These are phyloP conservation scores for Pseudogymnoascus sp. DNA, from an alignment of 2,329 filamentous ascomycete genomes.

Conservation along the genomic window DNA sequence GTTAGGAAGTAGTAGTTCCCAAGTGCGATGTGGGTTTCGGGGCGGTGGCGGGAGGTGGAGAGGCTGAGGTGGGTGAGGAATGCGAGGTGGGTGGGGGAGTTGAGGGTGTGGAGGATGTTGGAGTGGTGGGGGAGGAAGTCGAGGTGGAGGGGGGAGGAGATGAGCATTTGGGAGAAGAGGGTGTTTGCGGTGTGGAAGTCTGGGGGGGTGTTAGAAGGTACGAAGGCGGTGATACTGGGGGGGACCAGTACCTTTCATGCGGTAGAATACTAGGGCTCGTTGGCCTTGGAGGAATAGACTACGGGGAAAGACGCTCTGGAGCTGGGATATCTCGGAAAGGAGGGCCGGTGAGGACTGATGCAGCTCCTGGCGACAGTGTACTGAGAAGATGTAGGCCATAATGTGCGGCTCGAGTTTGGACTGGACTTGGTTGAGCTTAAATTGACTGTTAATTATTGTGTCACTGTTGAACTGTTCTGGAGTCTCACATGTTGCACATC, in stretches of 20 bases:
- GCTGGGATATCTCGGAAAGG: background rate
- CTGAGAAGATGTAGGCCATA: background rate
- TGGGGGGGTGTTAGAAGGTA: background rate
- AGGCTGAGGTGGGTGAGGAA: background rate
- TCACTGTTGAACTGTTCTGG: background rate
- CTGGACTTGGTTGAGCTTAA: background rate
- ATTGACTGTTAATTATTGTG: background rate
- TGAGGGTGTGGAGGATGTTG: background rate
- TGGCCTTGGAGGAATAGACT: background rate
- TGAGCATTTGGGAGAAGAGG: background rate
- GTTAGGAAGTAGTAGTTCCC: background rate
- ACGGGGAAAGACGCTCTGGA: background rate
- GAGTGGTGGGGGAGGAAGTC: background rate
- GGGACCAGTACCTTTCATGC: background rate
- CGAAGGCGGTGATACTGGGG: no score
- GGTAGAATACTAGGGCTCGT: background rate
- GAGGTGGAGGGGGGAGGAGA: background rate
- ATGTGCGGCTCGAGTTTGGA: background rate
- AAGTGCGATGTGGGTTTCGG: background rate
- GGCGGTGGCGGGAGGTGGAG: background rate
- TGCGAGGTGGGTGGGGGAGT: background rate
- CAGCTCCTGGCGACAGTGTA: background rate
- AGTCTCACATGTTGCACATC: background rate
- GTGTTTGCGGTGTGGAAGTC: background rate
- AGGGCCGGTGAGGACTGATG: background rate